Evolutionary conservation across 1,139 yeast genomes (phyloP).

Genomic region (Kodamaea fungicola): DNA sequence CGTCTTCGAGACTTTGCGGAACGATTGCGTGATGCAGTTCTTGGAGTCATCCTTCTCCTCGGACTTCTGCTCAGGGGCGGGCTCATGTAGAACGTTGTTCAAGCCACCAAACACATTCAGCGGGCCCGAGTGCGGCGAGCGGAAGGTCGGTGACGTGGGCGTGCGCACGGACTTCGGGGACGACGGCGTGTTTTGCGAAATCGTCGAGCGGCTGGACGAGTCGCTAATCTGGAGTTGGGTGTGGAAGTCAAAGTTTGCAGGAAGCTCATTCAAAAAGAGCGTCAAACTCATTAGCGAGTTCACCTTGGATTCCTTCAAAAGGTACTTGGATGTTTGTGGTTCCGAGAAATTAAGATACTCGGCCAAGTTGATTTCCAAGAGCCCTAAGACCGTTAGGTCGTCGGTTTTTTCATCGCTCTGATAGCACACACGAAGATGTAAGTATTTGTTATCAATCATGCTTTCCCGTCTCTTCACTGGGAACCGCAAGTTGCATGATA

Average conservation of each 20-base stretch:
- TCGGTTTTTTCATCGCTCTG: conserved; percentile 27
- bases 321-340: conserved; percentile 55
- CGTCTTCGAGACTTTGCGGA: background rate
- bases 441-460: conserved; percentile 37
- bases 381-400: conserved; percentile 53
- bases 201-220: background rate
- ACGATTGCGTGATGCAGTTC: background rate
- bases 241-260: conserved; percentile 41
- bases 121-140: conserved; percentile 37
- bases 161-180: conserved; percentile 1
- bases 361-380: conserved; percentile 61
- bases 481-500: conserved; percentile 41
- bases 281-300: conserved; percentile 67
- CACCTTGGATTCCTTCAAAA: conserved; percentile 74
- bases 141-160: conserved; percentile 16
- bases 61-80: background rate
- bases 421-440: conserved; percentile 32
- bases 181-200: background rate
- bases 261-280: conserved; percentile 37
- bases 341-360: conserved; percentile 64
- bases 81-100: conserved; percentile 24
- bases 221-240: conserved; percentile 37
- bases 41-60: conserved; percentile 1
- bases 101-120: conserved; percentile 40
- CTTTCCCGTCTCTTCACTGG: conserved; percentile 34